Conservation (phyloP, 1,284 basidiomycete genomes). For the Ceraceosorus guamensis region DNA sequence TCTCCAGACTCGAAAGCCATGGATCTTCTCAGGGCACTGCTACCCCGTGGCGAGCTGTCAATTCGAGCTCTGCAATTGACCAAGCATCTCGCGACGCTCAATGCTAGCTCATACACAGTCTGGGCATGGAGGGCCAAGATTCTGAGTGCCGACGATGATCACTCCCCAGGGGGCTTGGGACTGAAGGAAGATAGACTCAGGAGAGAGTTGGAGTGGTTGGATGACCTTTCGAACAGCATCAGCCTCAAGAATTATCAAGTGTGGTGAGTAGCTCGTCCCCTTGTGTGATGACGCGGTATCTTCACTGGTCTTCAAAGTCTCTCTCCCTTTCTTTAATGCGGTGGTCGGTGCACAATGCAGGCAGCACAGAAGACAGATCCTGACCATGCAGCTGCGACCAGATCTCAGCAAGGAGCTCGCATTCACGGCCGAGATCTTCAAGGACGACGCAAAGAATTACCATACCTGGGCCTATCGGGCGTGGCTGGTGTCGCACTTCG, state of each 20-base stretch:
- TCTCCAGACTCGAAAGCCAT: slow-evolving; percentile 32
- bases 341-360: neutral
- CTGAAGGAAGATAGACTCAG: slow-evolving; percentile 9
- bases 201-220: slow-evolving; percentile 30
- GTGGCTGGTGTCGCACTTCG: slow-evolving; percentile 42
- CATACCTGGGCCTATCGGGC: slow-evolving; percentile 46
- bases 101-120: slow-evolving; percentile 35
- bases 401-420: slow-evolving; percentile 18
- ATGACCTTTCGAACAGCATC: slow-evolving; percentile 29
- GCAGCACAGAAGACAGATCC: slow-evolving; percentile 38
- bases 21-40: slow-evolving; percentile 37
- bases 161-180: slow-evolving; percentile 2
- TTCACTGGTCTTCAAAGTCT: neutral
- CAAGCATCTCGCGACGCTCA: slow-evolving; percentile 28
- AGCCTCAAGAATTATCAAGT: slow-evolving; percentile 46
- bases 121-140: slow-evolving; percentile 42
- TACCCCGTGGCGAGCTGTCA: slow-evolving; percentile 21
- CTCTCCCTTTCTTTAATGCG: neutral
- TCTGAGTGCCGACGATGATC: slow-evolving; percentile 14
- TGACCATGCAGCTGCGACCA: slow-evolving; percentile 26
- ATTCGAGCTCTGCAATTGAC: slow-evolving; percentile 34
- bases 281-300: neutral
- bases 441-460: slow-evolving; percentile 40
- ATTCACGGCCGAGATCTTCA: slow-evolving; percentile 26
- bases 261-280: slow-evolving; percentile 18